phyloP scores from a whole-genome alignment of 169 alveolate species.

The Plasmodium reichenowi region DNA sequence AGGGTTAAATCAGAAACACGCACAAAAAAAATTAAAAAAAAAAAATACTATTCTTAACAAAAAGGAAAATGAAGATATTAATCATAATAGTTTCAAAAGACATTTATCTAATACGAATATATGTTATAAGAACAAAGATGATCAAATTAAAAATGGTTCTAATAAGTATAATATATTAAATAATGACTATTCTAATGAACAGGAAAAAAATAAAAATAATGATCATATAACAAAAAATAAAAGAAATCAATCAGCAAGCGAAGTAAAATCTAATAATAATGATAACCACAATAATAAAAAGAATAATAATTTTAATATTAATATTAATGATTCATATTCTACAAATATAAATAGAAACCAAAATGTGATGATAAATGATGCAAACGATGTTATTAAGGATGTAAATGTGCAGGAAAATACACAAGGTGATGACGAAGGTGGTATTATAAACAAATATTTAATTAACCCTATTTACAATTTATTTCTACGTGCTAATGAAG shows the following conservation, averaged over 20 bases:
- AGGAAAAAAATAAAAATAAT: background rate
- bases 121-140: too few relatives aligned
- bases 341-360: background rate
- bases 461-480: conserved; percentile 53
- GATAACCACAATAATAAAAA: too few relatives aligned
- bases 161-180: background rate
- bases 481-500: conserved; percentile 33
- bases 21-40: too few relatives aligned
- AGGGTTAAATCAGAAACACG: too few relatives aligned
- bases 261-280: too few relatives aligned
- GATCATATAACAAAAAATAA: background rate
- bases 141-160: too few relatives aligned
- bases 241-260: background rate
- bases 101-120: background rate
- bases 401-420: background rate
- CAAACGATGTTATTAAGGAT: background rate
- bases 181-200: background rate
- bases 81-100: background rate
- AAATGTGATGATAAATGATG: background rate
- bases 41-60: too few relatives aligned
- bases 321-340: too few relatives aligned
- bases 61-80: too few relatives aligned
- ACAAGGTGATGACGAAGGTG: conserved; percentile 6
- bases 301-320: too few relatives aligned
- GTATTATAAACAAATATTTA: conserved; percentile 42